Evolutionary conservation across 306 rosid genomes (phyloP).

Genomic region (Malus domestica): ASM211411v1 NC_041797.1:20984501-20985000

Average conservation of each 20-base stretch:
- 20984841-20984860: slow-evolving; percentile 69
- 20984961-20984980: background rate
- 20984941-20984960: slow-evolving; percentile 57
- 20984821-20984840: slow-evolving; percentile 77
- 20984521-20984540: slow-evolving; percentile 88
- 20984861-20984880: slow-evolving; percentile 68
- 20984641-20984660: background rate
- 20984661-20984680: background rate
- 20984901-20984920: slow-evolving; percentile 49
- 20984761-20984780: slow-evolving; percentile 71
- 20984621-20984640: background rate
- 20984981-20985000: background rate
- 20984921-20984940: slow-evolving; percentile 67
- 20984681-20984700: background rate
- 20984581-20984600: slow-evolving; percentile 76
- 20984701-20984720: slow-evolving; percentile 8
- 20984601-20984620: background rate
- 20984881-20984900: slow-evolving; percentile 66
- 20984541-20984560: slow-evolving; percentile 94
- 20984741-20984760: slow-evolving; percentile 66
- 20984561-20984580: slow-evolving; percentile 89
- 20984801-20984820: slow-evolving; percentile 49
- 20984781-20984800: slow-evolving; percentile 49
- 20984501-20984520: slow-evolving; percentile 97
- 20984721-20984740: slow-evolving; percentile 86